These are phyloP conservation scores for Ophiostoma sp. DNA, from an alignment of 2,329 filamentous ascomycete genomes.

Conservation along the genomic window DNA sequence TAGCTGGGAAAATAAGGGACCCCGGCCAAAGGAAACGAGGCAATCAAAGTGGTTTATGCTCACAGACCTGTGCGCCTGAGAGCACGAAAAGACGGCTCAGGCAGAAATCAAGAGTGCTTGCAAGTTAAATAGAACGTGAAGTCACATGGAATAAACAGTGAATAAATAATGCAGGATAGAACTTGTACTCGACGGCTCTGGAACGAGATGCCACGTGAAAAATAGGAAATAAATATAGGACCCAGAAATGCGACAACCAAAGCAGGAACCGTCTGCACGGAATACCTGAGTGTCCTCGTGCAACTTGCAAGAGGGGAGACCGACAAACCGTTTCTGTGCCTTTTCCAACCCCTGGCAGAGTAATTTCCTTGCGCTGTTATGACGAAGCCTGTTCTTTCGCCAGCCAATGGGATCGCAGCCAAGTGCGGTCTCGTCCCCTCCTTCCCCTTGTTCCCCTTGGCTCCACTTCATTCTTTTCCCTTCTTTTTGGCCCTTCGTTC, in stretches of 20 bases:
- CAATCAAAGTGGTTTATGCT: constrained; percentile 23
- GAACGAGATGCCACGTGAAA: constrained; percentile 9
- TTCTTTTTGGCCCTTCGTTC: constrained; percentile 15
- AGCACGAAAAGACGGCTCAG: neutral
- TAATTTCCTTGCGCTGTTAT: constrained; percentile 17
- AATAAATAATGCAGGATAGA: neutral
- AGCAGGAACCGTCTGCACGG: neutral
- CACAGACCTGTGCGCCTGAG: neutral
- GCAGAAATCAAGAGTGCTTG: neutral
- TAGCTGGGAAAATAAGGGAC: neutral
- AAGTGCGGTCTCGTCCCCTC: constrained; percentile 2
- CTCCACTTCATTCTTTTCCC: neutral
- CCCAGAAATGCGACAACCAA: neutral
- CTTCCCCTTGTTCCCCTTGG: constrained; percentile 6
- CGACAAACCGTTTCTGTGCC: neutral
- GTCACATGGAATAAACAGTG: neutral
- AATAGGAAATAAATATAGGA: neutral
- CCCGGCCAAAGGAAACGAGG: constrained; percentile 23
- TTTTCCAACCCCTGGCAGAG: constrained; percentile 6
- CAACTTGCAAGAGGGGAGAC: neutral
- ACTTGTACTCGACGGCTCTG: neutral
- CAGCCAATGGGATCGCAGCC: constrained; percentile 16
- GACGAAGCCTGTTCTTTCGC: constrained; percentile 10
- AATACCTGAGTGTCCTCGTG: neutral
- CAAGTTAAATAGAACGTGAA: neutral